These are phyloP conservation scores for Effrenium voratum DNA, from an alignment of 73 alveolate species.

Conservation along the genomic window DNA sequence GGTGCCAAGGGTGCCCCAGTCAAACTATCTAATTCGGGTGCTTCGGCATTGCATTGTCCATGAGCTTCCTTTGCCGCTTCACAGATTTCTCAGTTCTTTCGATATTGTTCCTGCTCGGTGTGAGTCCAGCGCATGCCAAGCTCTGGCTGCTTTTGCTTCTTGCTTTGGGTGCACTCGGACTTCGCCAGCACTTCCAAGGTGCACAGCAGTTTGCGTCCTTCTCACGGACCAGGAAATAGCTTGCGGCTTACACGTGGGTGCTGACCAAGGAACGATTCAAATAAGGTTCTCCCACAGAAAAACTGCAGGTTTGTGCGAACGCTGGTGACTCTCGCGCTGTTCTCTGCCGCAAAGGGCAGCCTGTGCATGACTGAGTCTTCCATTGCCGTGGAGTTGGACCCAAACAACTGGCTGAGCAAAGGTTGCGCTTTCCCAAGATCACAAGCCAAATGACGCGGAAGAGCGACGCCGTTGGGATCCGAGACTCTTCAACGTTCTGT, in stretches of 20 bases:
- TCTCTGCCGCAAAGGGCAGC: conserved; percentile 95
- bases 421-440: conserved; percentile 79
- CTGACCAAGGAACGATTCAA: neutral
- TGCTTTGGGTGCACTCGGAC: neutral
- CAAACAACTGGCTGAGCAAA: neutral
- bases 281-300: neutral
- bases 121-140: too few relatives aligned
- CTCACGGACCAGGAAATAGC: conserved; percentile 32
- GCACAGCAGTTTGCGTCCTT: conserved; percentile 46
- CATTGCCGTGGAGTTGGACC: neutral
- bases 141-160: neutral
- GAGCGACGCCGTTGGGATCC: conserved; percentile 35
- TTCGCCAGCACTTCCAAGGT: neutral
- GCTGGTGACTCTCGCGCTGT: conserved; percentile 97
- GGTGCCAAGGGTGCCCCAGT: too few relatives aligned
- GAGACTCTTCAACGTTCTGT: neutral
- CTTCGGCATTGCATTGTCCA: too few relatives aligned
- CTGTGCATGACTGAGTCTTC: conserved; percentile 24
- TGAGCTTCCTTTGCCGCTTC: too few relatives aligned
- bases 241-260: neutral
- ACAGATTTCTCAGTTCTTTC: too few relatives aligned
- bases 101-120: too few relatives aligned
- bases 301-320: conserved; percentile 94
- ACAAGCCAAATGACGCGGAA: conserved; percentile 75
- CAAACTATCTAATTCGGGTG: too few relatives aligned